A percentile compares a stretch with the other conserved stretches of the same genome.
phyloP scores from a whole-genome alignment of 164 flowering plant genomes.

The Vitis cinerea region DNA sequence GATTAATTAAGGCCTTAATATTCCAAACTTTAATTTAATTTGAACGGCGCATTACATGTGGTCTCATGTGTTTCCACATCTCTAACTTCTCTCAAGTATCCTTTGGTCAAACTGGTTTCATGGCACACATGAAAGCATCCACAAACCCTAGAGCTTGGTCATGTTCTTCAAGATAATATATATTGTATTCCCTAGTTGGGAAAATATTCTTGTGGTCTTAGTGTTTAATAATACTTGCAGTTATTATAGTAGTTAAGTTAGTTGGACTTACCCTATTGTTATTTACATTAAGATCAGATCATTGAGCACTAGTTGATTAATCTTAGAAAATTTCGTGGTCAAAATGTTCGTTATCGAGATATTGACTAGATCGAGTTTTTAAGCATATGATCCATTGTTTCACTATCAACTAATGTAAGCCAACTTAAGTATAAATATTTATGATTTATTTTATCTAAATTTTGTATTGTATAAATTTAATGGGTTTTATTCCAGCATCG shows the following conservation, averaged over 20 bases:
- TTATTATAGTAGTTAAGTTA: constrained; percentile 26
- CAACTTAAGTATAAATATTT: too few species aligned
- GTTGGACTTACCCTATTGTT: constrained; percentile 2
- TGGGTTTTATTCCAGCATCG: too few species aligned
- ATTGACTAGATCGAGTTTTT: too few species aligned
- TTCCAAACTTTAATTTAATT: constrained; percentile 1
- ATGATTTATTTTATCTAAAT: too few species aligned
- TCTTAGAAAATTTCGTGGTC: too few species aligned
- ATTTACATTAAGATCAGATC: too few species aligned
- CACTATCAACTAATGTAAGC: too few species aligned
- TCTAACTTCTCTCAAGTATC: constrained; percentile 3
- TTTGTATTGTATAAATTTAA: too few species aligned
- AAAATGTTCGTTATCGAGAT: too few species aligned
- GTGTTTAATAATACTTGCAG: neutral
- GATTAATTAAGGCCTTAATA: constrained; percentile 4
- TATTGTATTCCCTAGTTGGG: constrained; percentile 7
- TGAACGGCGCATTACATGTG: constrained; percentile 39
- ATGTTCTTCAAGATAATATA: constrained; percentile 12
- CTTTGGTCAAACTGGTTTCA: constrained; percentile 19
- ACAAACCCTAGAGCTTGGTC: constrained; percentile 11
- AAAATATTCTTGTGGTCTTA: constrained; percentile 1
- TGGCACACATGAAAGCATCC: constrained; percentile 14
- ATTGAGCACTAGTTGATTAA: too few species aligned
- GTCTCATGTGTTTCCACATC: constrained; percentile 43
- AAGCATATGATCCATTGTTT: too few species aligned